These are phyloP conservation scores for Fusarium sp. DNA, from an alignment of 2,329 filamentous ascomycete genomes.

Conservation along the genomic window DNA sequence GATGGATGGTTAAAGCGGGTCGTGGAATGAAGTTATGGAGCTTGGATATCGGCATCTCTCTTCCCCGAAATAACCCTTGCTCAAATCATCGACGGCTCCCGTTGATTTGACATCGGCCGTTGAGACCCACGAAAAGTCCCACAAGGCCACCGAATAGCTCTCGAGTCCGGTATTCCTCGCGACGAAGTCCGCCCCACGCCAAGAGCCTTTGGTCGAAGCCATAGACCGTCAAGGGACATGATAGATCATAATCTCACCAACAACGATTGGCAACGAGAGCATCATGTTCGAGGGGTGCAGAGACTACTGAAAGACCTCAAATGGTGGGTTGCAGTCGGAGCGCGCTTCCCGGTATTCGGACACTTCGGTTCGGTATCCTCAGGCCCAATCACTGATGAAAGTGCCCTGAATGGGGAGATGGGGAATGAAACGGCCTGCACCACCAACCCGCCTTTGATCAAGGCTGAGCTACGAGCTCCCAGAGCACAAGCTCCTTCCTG, in stretches of 20 bases:
- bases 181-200: slow-evolving; percentile 22
- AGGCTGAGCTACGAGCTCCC: neutral
- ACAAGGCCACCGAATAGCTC: slow-evolving; percentile 18
- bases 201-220: slow-evolving; percentile 22
- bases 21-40: slow-evolving; percentile 2
- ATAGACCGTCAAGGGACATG: slow-evolving; percentile 21
- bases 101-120: slow-evolving; percentile 18
- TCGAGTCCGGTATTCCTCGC: slow-evolving; percentile 9
- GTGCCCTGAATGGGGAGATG: neutral
- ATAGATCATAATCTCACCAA: slow-evolving; percentile 22
- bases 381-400: neutral
- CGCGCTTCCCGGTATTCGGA: slow-evolving; percentile 3
- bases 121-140: slow-evolving; percentile 21
- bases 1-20: slow-evolving; percentile 4
- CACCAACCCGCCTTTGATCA: neutral
- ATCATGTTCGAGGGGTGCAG: neutral
- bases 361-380: neutral
- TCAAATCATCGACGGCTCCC: neutral
- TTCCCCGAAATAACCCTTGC: slow-evolving; percentile 15
- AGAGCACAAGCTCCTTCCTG: neutral
- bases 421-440: slow-evolving; percentile 15
- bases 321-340: slow-evolving; percentile 12
- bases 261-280: slow-evolving; percentile 11
- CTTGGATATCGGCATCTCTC: slow-evolving; percentile 22
- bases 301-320: slow-evolving; percentile 4